A percentile compares a stretch with the other conserved stretches of the same genome.
Conservation (phyloP, 805 yeast species). For the Teunomyces barrocoloradensis region DNA sequence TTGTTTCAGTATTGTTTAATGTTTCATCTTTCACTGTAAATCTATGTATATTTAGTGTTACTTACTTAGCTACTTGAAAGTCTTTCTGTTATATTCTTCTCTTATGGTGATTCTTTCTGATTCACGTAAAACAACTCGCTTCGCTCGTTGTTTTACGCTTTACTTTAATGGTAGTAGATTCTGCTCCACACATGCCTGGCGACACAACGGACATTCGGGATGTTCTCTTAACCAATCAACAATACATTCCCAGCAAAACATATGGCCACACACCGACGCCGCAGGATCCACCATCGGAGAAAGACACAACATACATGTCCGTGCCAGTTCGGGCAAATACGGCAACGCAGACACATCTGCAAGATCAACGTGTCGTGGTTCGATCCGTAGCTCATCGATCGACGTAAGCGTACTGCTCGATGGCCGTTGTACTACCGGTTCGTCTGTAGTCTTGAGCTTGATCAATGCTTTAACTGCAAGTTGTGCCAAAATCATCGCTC, state of each 20-base stretch:
- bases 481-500: slow-evolving; percentile 57
- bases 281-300: slow-evolving; percentile 79
- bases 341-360: slow-evolving; percentile 56
- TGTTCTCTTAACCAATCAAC: slow-evolving; percentile 85
- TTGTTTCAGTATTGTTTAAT: too few relatives aligned
- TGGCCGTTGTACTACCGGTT: neutral
- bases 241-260: slow-evolving; percentile 90
- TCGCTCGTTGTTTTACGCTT: neutral
- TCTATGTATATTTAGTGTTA: too few relatives aligned
- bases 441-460: slow-evolving; percentile 20
- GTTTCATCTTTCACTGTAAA: too few relatives aligned
- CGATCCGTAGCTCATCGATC: slow-evolving; percentile 9
- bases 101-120: too few relatives aligned
- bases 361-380: slow-evolving; percentile 40
- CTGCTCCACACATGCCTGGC: slow-evolving; percentile 65
- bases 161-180: slow-evolving; percentile 57
- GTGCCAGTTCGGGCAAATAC: slow-evolving; percentile 65
- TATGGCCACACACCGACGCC: slow-evolving; percentile 86
- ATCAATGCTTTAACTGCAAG: slow-evolving; percentile 43
- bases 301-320: slow-evolving; percentile 83
- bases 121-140: too few relatives aligned
- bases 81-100: too few relatives aligned
- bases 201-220: slow-evolving; percentile 89
- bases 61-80: too few relatives aligned
- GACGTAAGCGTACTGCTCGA: neutral